Evolutionary conservation across 371 early-diverging fungal species (phyloP).

Genomic region (Actinomucor elegans): DNA sequence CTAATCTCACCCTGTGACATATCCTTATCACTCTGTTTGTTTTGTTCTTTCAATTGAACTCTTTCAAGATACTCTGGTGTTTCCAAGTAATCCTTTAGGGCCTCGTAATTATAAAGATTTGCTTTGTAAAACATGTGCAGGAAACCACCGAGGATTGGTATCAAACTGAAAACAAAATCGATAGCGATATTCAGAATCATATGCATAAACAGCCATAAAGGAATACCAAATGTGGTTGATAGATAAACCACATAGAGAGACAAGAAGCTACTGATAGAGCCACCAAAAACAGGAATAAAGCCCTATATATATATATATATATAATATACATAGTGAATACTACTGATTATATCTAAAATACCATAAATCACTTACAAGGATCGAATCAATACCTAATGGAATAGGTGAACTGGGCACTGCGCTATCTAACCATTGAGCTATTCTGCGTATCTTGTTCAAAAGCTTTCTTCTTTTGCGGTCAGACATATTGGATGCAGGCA

Average conservation of each 20-base stretch:
- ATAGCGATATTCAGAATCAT: conserved; percentile 38
- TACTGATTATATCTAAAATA: neutral
- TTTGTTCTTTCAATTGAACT: conserved; percentile 2
- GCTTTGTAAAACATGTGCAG: conserved; percentile 44
- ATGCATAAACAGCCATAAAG: conserved; percentile 41
- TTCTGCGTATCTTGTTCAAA: conserved; percentile 24
- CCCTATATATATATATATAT: conserved; percentile 15
- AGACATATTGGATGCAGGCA: conserved; percentile 21
- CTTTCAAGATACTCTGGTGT: conserved; percentile 12
- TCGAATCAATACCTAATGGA: conserved; percentile 43
- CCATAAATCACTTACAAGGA: conserved; percentile 26
- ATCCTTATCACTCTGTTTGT: no score
- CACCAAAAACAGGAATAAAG: conserved; percentile 44
- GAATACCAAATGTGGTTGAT: conserved; percentile 41
- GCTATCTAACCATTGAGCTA: conserved; percentile 41
- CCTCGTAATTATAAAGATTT: conserved; percentile 46
- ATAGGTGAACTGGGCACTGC: conserved; percentile 47
- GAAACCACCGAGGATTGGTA: conserved; percentile 37
- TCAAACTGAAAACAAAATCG: conserved; percentile 35
- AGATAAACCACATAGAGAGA: conserved; percentile 45
- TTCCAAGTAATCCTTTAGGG: conserved; percentile 6
- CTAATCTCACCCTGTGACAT: conserved; percentile 15
- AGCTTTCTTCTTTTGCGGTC: conserved; percentile 26
- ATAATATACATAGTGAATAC: neutral
- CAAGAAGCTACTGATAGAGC: conserved; percentile 24